These are phyloP conservation scores for Vararia minispora DNA, from an alignment of 768 basidiomycete genomes.

Conservation along the genomic window DNA sequence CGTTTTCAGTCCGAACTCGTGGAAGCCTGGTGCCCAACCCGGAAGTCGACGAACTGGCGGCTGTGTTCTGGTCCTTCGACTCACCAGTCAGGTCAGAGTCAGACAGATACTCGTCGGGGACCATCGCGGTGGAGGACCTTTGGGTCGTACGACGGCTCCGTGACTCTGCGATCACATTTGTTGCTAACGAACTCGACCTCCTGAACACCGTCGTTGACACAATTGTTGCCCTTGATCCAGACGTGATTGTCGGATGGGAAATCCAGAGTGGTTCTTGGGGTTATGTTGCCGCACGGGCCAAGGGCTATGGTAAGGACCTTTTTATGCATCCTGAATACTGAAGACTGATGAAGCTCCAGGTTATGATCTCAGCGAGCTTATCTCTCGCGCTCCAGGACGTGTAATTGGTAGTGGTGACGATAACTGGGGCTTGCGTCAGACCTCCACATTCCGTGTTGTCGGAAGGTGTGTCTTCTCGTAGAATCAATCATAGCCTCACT, in stretches of 20 bases:
- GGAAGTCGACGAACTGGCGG: conserved; percentile 50
- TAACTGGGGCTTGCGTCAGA: conserved; percentile 63
- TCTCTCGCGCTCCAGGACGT: conserved; percentile 62
- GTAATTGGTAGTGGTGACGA: conserved; percentile 29
- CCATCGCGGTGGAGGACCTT: conserved; percentile 38
- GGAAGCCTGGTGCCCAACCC: conserved; percentile 54
- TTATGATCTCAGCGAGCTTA: conserved; percentile 57
- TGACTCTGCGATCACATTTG: conserved; percentile 35
- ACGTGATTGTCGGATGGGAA: conserved; percentile 90
- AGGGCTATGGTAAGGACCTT: conserved; percentile 36
- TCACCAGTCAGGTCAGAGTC: conserved; percentile 23
- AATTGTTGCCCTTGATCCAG: conserved; percentile 74
- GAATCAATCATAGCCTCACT: too few species aligned
- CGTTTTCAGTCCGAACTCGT: conserved; percentile 44
- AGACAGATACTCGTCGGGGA: conserved; percentile 30
- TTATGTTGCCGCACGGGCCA: conserved; percentile 64
- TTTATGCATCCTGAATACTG: neutral
- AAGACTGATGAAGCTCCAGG: conserved; percentile 30
- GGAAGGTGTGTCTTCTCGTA: too few species aligned
- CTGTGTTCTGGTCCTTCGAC: conserved; percentile 61
- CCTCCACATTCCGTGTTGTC: conserved; percentile 71
- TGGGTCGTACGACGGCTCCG: conserved; percentile 32
- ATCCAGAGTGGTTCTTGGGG: conserved; percentile 86
- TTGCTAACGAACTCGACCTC: conserved; percentile 66
- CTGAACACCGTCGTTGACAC: conserved; percentile 69